A percentile compares a stretch with the other conserved stretches of the same genome.
Conservation (phyloP, 768 basidiomycete genomes). For the Kwoniella botswanensis region DNA sequence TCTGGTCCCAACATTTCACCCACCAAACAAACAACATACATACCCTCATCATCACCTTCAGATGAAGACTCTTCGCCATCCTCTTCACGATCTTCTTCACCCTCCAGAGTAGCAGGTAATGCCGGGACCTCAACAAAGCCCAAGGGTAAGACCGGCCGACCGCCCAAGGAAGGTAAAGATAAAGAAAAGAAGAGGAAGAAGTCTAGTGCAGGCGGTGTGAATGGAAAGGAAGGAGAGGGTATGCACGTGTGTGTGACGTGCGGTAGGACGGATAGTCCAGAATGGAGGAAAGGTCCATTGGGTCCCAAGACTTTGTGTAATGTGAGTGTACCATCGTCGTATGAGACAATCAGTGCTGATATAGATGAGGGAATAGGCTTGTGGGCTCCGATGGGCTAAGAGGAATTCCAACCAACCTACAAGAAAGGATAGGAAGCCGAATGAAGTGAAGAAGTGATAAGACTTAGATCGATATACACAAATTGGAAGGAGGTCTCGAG, state of each 20-base stretch:
- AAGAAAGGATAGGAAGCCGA: slow-evolving; percentile 43
- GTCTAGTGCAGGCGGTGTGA: slow-evolving; percentile 6
- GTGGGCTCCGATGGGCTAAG: slow-evolving; percentile 93
- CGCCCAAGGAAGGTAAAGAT: slow-evolving; percentile 20
- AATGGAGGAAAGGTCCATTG: slow-evolving; percentile 95
- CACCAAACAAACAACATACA: slow-evolving; percentile 17
- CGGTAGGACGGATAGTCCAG: slow-evolving; percentile 92
- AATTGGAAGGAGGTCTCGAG: background rate
- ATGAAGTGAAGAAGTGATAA: slow-evolving; percentile 30
- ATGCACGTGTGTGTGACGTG: slow-evolving; percentile 90
- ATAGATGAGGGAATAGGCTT: slow-evolving; percentile 60
- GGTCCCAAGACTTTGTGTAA: slow-evolving; percentile 99
- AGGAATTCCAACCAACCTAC: slow-evolving; percentile 61
- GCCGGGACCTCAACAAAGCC: background rate
- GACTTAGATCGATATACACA: background rate
- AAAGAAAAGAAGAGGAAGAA: slow-evolving; percentile 31
- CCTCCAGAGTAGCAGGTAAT: slow-evolving; percentile 3
- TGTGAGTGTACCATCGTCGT: slow-evolving; percentile 56
- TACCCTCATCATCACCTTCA: slow-evolving; percentile 34
- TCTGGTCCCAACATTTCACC: slow-evolving; percentile 26
- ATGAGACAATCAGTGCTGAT: too few relatives aligned
- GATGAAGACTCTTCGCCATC: slow-evolving; percentile 32
- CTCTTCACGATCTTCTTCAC: slow-evolving; percentile 28
- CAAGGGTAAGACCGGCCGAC: slow-evolving; percentile 23
- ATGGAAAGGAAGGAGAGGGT: slow-evolving; percentile 63